Evolutionary conservation across 2,329 filamentous ascomycete genomes (phyloP).

Genomic region (Emergomyces orientalis): DNA sequence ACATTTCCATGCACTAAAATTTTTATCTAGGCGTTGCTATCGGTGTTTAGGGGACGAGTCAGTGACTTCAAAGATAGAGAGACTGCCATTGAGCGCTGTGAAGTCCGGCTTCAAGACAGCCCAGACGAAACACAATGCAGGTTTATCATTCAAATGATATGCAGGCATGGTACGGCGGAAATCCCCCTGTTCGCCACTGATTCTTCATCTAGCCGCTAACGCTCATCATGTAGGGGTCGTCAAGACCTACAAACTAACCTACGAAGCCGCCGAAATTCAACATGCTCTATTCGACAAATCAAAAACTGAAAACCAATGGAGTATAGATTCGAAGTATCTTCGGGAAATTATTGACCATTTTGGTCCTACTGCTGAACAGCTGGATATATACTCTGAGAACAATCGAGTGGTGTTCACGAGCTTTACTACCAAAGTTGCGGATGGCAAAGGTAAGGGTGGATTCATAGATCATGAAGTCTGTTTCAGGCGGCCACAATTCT

Average conservation of each 20-base stretch:
- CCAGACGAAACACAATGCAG: slow-evolving; percentile 50
- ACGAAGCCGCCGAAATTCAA: slow-evolving; percentile 53
- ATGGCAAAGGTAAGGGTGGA: slow-evolving; percentile 45
- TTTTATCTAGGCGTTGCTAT: slow-evolving; percentile 42
- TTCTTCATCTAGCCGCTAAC: neutral
- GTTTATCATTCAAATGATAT: slow-evolving; percentile 53
- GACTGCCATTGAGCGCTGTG: slow-evolving; percentile 52
- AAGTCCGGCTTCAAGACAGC: slow-evolving; percentile 51
- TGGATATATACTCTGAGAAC: slow-evolving; percentile 52
- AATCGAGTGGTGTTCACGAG: slow-evolving; percentile 54
- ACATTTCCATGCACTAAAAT: neutral
- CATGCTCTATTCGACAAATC: slow-evolving; percentile 55
- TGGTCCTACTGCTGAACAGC: slow-evolving; percentile 53
- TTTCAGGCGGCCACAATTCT: slow-evolving; percentile 12
- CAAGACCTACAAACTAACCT: slow-evolving; percentile 56
- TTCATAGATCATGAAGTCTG: neutral
- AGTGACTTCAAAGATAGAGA: slow-evolving; percentile 49
- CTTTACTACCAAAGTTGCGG: slow-evolving; percentile 55
- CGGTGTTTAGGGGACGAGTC: slow-evolving; percentile 52
- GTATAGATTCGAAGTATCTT: slow-evolving; percentile 47
- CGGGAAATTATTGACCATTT: slow-evolving; percentile 57
- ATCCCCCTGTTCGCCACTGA: too few relatives aligned
- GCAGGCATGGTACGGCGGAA: slow-evolving; percentile 45
- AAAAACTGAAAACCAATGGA: slow-evolving; percentile 49
- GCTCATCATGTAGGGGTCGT: slow-evolving; percentile 42